Conservation (phyloP, 1,139 yeast genomes). For the Pneumocystis murina region DNA sequence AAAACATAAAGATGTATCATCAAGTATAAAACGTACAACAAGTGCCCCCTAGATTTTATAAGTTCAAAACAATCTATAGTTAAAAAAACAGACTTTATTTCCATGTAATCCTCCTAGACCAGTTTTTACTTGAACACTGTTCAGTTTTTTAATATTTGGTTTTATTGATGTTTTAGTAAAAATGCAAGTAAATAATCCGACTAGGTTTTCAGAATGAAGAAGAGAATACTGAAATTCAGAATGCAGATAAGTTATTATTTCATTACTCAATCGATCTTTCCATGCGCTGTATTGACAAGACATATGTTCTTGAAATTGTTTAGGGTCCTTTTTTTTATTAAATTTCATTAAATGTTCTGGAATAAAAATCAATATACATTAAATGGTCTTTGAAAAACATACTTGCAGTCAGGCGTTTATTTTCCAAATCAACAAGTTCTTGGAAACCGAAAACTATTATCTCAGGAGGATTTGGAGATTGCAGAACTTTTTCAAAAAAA, state of each 20-base stretch:
- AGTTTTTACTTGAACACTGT: slow-evolving; percentile 72
- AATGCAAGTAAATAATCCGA: slow-evolving; percentile 61
- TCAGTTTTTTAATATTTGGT: slow-evolving; percentile 45
- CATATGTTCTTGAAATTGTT: slow-evolving; percentile 34
- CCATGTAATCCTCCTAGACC: slow-evolving; percentile 94
- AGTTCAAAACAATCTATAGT: not conserved
- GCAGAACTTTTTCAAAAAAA: slow-evolving; percentile 12
- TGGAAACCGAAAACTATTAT: slow-evolving; percentile 79
- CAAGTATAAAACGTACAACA: slow-evolving; percentile 65
- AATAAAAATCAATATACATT: not conserved
- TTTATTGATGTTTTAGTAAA: slow-evolving; percentile 46
- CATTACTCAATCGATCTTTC: slow-evolving; percentile 22
- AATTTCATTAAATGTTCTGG: slow-evolving; percentile 28
- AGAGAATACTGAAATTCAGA: slow-evolving; percentile 37
- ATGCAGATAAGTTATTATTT: slow-evolving; percentile 11
- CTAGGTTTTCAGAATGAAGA: slow-evolving; percentile 72
- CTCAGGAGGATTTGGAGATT: slow-evolving; percentile 35
- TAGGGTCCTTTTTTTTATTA: slow-evolving; percentile 24
- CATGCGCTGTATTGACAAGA: slow-evolving; percentile 29
- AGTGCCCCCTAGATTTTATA: slow-evolving; percentile 46
- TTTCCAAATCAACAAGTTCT: slow-evolving; percentile 80
- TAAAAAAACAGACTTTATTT: slow-evolving; percentile 34
- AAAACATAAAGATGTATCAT: slow-evolving; percentile 60
- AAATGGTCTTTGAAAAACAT: not conserved
- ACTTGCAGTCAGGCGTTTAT: slow-evolving; percentile 61